These are phyloP conservation scores for Chlorella sorokiniana DNA, from an alignment of 139 green algal genomes.

Conservation along the genomic window DNA sequence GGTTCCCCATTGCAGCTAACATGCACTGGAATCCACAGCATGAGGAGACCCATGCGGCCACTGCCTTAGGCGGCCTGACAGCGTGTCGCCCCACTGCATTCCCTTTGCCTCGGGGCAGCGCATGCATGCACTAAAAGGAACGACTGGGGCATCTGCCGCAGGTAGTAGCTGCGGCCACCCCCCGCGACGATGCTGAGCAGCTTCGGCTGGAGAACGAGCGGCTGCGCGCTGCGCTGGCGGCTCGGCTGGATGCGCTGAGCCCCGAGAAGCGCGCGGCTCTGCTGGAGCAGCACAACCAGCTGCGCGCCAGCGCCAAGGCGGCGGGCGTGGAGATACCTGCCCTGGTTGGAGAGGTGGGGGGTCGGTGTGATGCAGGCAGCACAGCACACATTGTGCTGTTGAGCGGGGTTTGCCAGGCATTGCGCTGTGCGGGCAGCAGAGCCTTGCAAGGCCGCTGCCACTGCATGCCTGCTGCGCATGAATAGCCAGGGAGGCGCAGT, in stretches of 20 bases:
- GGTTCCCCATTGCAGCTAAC: too few species aligned
- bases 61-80: too few species aligned
- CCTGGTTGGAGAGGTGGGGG: too few species aligned
- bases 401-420: background rate
- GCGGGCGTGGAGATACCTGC: constrained; percentile 1
- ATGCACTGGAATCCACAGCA: too few species aligned
- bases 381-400: background rate
- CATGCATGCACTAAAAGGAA: too few species aligned
- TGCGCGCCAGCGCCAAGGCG: background rate
- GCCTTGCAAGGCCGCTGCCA: too few species aligned
- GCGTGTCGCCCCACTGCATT: too few species aligned
- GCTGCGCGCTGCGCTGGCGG: constrained; percentile 2
- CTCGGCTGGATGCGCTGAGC: background rate
- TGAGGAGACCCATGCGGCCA: too few species aligned
- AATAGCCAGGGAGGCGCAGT: too few species aligned
- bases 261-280: background rate
- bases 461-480: too few species aligned
- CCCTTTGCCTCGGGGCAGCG: too few species aligned
- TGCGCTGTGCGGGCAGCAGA: background rate
- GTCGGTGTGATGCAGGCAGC: too few species aligned
- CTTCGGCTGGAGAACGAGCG: constrained; percentile 28
- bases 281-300: constrained; percentile 13
- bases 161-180: background rate
- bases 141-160: background rate
- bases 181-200: background rate